phyloP scores from a whole-genome alignment of 306 rosid genomes.

The Datisca glomerata region DNA sequence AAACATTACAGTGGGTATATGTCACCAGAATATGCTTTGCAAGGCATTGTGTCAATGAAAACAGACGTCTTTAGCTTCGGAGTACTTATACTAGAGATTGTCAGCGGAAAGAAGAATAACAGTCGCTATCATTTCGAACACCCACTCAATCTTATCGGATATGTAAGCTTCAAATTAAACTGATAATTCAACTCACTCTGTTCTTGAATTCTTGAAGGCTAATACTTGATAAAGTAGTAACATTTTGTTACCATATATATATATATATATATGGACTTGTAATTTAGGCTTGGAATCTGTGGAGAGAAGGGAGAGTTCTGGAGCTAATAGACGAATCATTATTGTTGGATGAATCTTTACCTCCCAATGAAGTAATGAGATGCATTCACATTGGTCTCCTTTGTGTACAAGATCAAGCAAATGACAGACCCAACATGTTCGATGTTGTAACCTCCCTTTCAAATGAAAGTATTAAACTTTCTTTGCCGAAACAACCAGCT shows the following conservation, averaged over 20 bases:
- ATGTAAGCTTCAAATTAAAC: conserved; percentile 14
- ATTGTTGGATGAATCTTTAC: conserved; percentile 6
- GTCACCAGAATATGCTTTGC: conserved; percentile 6
- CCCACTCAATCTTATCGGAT: conserved; percentile 15
- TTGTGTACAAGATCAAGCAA: conserved; percentile 29
- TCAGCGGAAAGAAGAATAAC: conserved; percentile 10
- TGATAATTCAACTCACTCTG: too few species aligned
- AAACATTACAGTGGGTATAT: conserved; percentile 12
- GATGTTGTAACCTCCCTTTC: conserved; percentile 21
- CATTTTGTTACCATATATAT: not conserved
- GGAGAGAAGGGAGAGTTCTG: conserved; percentile 20
- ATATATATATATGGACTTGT: not conserved
- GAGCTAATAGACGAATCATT: conserved; percentile 16
- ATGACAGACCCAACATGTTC: conserved; percentile 29
- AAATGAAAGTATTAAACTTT: conserved; percentile 17
- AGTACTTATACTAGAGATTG: conserved; percentile 11
- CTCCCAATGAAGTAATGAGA: conserved; percentile 7
- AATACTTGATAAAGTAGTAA: not conserved
- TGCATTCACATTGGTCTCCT: conserved; percentile 30
- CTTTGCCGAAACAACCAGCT: conserved; percentile 28
- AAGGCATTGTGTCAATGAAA: conserved; percentile 18
- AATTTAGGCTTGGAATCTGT: conserved; percentile 27
- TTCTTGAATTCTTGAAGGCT: not conserved
- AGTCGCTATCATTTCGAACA: not conserved
- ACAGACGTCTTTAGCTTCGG: conserved; percentile 20